Conservation (phyloP, 306 rosid species). For the Dryas octopetala region DNA sequence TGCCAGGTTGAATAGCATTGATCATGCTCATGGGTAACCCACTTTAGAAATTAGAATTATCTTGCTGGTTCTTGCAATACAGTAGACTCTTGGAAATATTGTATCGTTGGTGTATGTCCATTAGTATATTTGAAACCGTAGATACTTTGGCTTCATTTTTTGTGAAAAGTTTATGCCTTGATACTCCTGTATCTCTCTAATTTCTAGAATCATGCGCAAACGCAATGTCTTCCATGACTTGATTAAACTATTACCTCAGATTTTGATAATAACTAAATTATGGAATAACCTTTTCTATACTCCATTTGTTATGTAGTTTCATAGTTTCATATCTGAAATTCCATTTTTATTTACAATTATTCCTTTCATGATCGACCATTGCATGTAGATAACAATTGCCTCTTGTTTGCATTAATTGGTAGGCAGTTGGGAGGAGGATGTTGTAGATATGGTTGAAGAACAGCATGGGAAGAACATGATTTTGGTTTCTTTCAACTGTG, state of each 20-base stretch:
- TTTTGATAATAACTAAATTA: neutral
- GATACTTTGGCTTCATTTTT: neutral
- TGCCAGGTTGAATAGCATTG: conserved; percentile 67
- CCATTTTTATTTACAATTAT: conserved; percentile 3
- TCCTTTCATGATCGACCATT: neutral
- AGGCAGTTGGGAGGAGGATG: conserved; percentile 84
- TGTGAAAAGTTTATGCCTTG: neutral
- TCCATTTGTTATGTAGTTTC: neutral
- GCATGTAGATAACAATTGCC: conserved; percentile 10
- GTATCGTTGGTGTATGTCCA: neutral
- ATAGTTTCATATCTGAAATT: neutral
- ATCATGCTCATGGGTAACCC: conserved; percentile 86
- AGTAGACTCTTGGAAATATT: neutral
- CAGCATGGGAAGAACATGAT: conserved; percentile 62
- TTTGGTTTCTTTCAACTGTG: conserved; percentile 60
- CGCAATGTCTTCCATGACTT: neutral
- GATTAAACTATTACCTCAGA: neutral
- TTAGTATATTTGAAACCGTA: neutral
- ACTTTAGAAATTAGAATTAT: conserved; percentile 17
- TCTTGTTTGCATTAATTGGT: conserved; percentile 25
- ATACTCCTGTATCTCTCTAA: too few relatives aligned
- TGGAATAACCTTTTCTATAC: neutral
- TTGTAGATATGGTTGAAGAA: conserved; percentile 64
- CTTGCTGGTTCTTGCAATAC: conserved; percentile 7
- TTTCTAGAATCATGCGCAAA: too few relatives aligned